phyloP scores from a whole-genome alignment of 2,329 filamentous ascomycete genomes.

The Colletotrichum lentis region DNA sequence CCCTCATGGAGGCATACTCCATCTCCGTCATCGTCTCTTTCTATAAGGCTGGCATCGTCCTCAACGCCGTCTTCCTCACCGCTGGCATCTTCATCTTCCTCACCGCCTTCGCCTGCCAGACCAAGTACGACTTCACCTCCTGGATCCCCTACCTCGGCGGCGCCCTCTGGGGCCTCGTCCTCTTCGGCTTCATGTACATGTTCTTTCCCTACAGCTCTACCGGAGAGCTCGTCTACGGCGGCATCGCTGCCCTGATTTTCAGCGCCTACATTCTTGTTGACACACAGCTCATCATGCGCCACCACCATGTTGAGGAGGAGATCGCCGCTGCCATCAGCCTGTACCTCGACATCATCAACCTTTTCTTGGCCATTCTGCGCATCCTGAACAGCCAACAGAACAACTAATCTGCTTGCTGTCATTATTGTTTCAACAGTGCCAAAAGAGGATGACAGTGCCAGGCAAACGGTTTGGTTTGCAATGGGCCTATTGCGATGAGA shows the following conservation, averaged over 20 bases:
- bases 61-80: conserved; percentile 90
- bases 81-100: conserved; percentile 82
- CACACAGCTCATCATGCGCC: conserved; percentile 92
- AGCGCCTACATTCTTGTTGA: conserved; percentile 95
- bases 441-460: not conserved
- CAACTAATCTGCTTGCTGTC: conserved; percentile 66
- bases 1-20: conserved; percentile 89
- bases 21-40: conserved; percentile 93
- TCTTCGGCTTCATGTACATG: conserved; percentile 91
- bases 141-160: conserved; percentile 98
- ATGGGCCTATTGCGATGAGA: not conserved
- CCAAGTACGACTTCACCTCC: conserved; percentile 96
- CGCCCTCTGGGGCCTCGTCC: conserved; percentile 84
- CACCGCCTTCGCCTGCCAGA: conserved; percentile 92
- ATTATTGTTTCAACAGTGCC: not conserved
- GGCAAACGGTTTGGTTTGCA: not conserved
- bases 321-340: conserved; percentile 94
- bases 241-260: conserved; percentile 85
- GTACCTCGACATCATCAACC: conserved; percentile 95
- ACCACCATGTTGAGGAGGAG: conserved; percentile 98
- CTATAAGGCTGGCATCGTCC: conserved; percentile 82
- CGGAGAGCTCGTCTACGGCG: conserved; percentile 85
- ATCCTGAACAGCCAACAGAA: conserved; percentile 97
- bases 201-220: conserved; percentile 89
- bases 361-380: conserved; percentile 93